These are phyloP conservation scores for Plicaturopsis crispa DNA, from an alignment of 768 basidiomycete species.

Conservation along the genomic window DNA sequence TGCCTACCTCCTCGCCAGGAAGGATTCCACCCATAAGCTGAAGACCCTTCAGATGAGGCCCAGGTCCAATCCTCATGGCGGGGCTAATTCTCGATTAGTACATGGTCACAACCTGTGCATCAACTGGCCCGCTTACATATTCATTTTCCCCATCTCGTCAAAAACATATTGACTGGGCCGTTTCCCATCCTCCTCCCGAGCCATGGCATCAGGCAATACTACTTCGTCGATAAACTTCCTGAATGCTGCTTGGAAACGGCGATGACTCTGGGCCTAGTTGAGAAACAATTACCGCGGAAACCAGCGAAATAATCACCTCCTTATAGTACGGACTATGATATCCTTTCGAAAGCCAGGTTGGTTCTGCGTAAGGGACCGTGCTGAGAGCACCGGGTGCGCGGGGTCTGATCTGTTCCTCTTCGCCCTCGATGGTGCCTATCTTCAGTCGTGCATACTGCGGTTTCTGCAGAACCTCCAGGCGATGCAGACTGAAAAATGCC, in stretches of 20 bases:
- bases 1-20: constrained; percentile 60
- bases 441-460: constrained; percentile 69
- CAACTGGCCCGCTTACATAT: background rate
- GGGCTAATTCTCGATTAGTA: constrained; percentile 53
- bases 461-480: constrained; percentile 71
- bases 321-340: constrained; percentile 69
- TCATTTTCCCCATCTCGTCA: constrained; percentile 57
- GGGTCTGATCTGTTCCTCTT: constrained; percentile 44
- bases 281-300: constrained; percentile 6
- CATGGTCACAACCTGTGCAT: no score
- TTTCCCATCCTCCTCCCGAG: constrained; percentile 87
- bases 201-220: constrained; percentile 40
- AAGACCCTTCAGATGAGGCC: constrained; percentile 76
- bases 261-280: constrained; percentile 32
- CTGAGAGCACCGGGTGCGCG: constrained; percentile 53
- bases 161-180: constrained; percentile 70
- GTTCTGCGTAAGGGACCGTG: constrained; percentile 82
- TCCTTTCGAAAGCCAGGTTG: constrained; percentile 68
- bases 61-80: constrained; percentile 84
- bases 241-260: constrained; percentile 35
- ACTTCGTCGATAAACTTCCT: constrained; percentile 63
- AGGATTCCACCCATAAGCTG: constrained; percentile 67
- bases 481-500: constrained; percentile 83
- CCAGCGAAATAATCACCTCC: constrained; percentile 34
- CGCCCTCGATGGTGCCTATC: constrained; percentile 66